Base-by-base conservation (phyloP, 805 yeast genomes). In the Kurtzmaniella cleridarum region DNA sequence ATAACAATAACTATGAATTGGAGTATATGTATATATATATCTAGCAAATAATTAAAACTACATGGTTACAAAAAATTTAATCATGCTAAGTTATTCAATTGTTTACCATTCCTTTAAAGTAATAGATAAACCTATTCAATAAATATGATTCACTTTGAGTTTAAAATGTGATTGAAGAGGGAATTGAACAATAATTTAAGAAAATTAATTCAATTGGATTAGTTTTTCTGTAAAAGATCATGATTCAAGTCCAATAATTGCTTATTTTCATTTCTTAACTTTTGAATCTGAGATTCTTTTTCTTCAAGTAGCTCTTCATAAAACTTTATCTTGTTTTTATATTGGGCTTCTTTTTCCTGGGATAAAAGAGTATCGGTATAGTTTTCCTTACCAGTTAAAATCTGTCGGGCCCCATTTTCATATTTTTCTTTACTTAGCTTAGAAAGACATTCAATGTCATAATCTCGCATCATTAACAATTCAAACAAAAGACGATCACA, bases 161-260 rank as follows among this genome's bases (percentile, higher is more conserved):
- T n/a, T n/a, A n/a, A n/a, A n/a, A n/a, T n/a, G n/a, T n/a, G n/a
- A n/a, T n/a, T n/a, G n/a, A n/a, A n/a, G n/a, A n/a, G n/a, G n/a
- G n/a, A 15, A 26, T 20, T 20, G 24, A 20, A 20, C 8, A 20
- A 20, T 20, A 8, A 20, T 20, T 20, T 8, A n/a, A n/a, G n/a
- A n/a, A n/a, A n/a, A n/a, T n/a, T n/a, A n/a, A n/a, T n/a, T n/a
- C n/a, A n/a, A n/a, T n/a, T n/a, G n/a, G n/a, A n/a, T n/a, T 20
- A 20, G 5, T 8, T 20, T 5, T 38, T 41, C 32, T 12, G 29
- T 7, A 57, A 32, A 32, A 62, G 42, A 17, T 50, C 54, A 32
- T 59, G 64, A 41, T 62, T 61, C 46, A 62, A 47, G 17, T 60
- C 64, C 35, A 62, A 48, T 17, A 62, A 42, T 32, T 53, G 41